Evolutionary conservation across 192 early-diverging fungal species (phyloP), one percentile per base, ranked within the genome.

Genomic region (Jimgerdemannia flammicorona): DNA sequence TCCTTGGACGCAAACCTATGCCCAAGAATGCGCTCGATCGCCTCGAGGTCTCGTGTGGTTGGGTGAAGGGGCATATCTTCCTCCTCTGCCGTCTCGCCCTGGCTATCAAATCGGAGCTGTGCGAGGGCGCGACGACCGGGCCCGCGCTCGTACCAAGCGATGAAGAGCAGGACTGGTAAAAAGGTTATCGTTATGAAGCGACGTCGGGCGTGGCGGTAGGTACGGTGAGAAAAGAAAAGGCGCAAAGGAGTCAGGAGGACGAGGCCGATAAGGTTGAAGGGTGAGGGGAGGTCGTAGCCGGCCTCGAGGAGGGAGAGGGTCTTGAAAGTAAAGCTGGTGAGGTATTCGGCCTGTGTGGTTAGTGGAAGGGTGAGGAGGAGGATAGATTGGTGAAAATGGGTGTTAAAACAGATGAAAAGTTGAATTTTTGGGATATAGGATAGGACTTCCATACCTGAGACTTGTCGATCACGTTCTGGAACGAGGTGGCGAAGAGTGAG

Each of bases 401-500:
- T 10, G 49, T 10, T 59, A 59, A 10, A 14, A 59, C 6, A 59
- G 49, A 14, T 14, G 14, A 59, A 10, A 59, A 59, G 6, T 10
- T 10, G 6, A 59, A 59, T 59, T 59, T 14, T 59, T 59, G 49
- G 8, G 49, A 59, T 2, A 29, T 29, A 59, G 49, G 14, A 59
- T 59, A 14, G 6, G 49, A 14, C 14, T 59, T 10, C 6, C 29
- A 14, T 64, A 73, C 72, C 72, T 73, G 65, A 43, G 72, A 64
- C 29, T 73, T 42, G 10, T 73, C 8, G 44, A 66, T 67, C 43
- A 73, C 67, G 7, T 17, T 73, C 41, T 66, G 44, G 40, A 73
- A 73, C 40, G 72, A 73, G 64, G 65, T 64, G 18, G 72, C 63
- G 65, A 73, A 73, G 7, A 73, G 64, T 17, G 72, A 73, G 10